Base-by-base conservation (phyloP, 1,284 basidiomycete genomes). In the Rhodotorula sp. region DNA sequence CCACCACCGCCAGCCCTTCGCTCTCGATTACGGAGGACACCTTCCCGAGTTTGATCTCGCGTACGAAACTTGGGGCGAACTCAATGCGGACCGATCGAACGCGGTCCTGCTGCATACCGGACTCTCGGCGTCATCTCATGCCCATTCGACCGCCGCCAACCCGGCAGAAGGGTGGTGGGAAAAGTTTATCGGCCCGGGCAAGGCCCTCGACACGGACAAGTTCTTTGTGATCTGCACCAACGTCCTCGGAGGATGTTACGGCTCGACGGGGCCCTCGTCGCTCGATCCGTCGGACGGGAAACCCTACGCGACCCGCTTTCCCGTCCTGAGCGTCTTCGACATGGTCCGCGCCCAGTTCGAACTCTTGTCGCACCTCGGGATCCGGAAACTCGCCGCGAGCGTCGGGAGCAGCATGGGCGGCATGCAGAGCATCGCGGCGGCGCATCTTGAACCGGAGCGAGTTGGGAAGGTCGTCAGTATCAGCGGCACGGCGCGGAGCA, bases 151-250 rank as follows among this genome's bases (percentile, higher is more conserved):
- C 0, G 81, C 85, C 3, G 82, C 86, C 18, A 97, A 97, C 76
- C 88, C 92, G 0, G 84, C 91, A 0, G 87, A 89, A 31, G 96
- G 97, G 8, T 99, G 96, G 97, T 99, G 96, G 96, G 91, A 99
- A 82, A 91, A 91, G 78, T 99, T 98, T 83, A 93, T 99, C 72
- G 96, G 97, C 0, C 94, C 95, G 3, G 93, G 93, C 70, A 92
- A 90, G 79, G 88, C 94, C 5, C 85, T 99, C 49, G 97, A 99
- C 84, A 98, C 96, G 5, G 86, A 94, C 80, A 87, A 89, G 65
- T 97, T 91, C 84, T 98, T 92, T 82, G 85, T 99, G 80, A 89
- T 99, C 62, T 99, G 96, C 84, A 94, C 94, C 20, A 99, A 99
- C 81, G 95, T 97, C 67, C 86, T 99, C 47, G 96, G 96, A 5